phyloP scores from a whole-genome alignment of 169 alveolate genomes.

The Plasmodium gonderi region DNA sequence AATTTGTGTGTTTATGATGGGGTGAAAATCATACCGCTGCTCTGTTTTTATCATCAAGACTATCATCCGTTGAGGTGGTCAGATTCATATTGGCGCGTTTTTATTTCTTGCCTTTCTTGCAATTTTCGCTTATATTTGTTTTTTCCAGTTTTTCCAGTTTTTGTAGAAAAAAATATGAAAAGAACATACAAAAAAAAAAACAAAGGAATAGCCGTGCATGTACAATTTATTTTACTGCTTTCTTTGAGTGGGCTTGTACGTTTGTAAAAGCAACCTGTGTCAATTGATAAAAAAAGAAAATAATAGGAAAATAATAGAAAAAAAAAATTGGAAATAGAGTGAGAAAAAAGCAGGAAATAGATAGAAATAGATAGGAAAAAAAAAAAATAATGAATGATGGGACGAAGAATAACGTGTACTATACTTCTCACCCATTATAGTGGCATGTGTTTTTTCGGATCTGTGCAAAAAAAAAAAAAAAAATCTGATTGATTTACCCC shows the following conservation, averaged over 20 bases:
- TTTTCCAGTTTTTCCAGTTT: neutral
- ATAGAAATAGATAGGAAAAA: neutral
- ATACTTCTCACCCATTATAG: neutral
- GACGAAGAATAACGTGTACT: neutral
- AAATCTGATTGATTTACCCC: neutral
- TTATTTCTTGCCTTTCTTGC: neutral
- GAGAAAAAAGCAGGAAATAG: neutral
- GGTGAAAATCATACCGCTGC: slow-evolving; percentile 47
- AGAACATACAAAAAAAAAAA: neutral
- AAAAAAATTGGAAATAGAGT: neutral
- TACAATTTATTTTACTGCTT: neutral
- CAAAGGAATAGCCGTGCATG: neutral
- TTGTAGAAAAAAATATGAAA: neutral
- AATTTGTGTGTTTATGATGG: neutral
- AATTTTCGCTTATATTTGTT: neutral
- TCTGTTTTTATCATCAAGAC: slow-evolving; percentile 49
- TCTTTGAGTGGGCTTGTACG: neutral
- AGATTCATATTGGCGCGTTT: slow-evolving; percentile 9
- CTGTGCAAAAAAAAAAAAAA: neutral
- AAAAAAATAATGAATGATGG: neutral
- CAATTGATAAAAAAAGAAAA: neutral
- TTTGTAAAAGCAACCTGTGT: neutral
- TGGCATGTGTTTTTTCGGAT: neutral
- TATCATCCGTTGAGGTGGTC: slow-evolving; percentile 43
- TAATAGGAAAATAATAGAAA: neutral